Evolutionary conservation across 1,284 basidiomycete species (phyloP), one percentile per base, ranked within the genome.

Genomic region (Ceratobasidium sp.): DNA sequence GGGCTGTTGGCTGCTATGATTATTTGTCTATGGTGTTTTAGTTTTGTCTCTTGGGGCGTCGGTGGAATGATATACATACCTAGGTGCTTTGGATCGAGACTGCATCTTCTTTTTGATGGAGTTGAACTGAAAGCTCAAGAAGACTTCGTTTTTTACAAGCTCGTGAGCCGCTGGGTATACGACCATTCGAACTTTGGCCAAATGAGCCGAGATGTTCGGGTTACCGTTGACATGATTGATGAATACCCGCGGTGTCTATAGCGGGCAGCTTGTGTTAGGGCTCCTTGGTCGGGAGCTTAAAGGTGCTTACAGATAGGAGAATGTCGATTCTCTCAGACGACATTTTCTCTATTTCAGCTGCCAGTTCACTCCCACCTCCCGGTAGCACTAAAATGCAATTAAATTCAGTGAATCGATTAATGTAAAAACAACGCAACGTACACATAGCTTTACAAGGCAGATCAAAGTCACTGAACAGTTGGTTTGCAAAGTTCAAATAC

Each of bases 191-290:
- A 67, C 1, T 32, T 41, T 32, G 5, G 64, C n/a, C 28, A 67
- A 50, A 23, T 67, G 64, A 13, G 18, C 30, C 23, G 30, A 26
- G 18, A 67, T n/a, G 28, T 50, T 21, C 13, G 64, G 52, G 38
- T 67, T 67, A 38, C 23, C 44, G 64, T 67, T 67, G 8, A 67
- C 64, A 49, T 67, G 64, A 26, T 67, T 67, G 64, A 67, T 30
- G 49, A 67, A 55, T 43, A 67, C 50, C 28, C 64, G 49, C 23
- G 64, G 64, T 18, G 64, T 55, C 64, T 67, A 5, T n/a, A 64
- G 35, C n/a, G 28, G 3, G 26, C 8, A 63, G n/a, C 35, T 44
- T 44, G 35, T 43, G 28, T n/a, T 1, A n/a, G n/a, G 21, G n/a
- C 21, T 52, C n/a, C 11, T n/a, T 26, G 1, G 21, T 49, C 14